These are phyloP conservation scores for Ascocoryne sarcoides DNA, from an alignment of 2,329 filamentous ascomycete genomes.

Conservation along the genomic window DNA sequence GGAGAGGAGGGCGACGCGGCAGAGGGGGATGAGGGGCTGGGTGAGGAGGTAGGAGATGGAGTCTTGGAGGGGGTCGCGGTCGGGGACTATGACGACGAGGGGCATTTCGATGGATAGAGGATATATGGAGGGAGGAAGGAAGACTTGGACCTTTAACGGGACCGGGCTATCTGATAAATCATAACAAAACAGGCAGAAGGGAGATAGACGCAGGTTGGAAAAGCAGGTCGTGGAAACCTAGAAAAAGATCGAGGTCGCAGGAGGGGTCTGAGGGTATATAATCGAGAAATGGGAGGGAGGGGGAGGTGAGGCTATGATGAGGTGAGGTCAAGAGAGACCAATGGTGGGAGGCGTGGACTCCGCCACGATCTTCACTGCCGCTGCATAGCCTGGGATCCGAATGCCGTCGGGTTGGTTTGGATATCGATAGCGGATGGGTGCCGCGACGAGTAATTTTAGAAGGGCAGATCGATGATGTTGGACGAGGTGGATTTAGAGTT, in stretches of 20 bases:
- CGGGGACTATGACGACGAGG: constrained; percentile 2
- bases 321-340: too few relatives aligned
- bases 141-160: too few relatives aligned
- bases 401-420: neutral
- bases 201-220: too few relatives aligned
- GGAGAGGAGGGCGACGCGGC: constrained; percentile 4
- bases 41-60: constrained; percentile 4
- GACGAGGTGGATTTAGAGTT: too few relatives aligned
- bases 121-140: neutral
- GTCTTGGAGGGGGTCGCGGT: constrained; percentile 7
- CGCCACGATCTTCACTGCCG: neutral
- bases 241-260: neutral
- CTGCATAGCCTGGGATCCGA: neutral
- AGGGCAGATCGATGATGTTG: neutral
- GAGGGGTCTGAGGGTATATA: neutral
- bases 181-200: too few relatives aligned
- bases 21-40: constrained; percentile 5
- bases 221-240: too few relatives aligned
- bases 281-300: too few relatives aligned
- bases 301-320: too few relatives aligned
- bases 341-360: neutral
- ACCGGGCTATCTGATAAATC: too few relatives aligned
- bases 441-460: neutral
- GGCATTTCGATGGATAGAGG: neutral
- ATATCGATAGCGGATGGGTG: neutral